Evolutionary conservation across 768 basidiomycete genomes (phyloP), one percentile per base, ranked within the genome.

Genomic region (Phlegmacium glaucopus): DNA sequence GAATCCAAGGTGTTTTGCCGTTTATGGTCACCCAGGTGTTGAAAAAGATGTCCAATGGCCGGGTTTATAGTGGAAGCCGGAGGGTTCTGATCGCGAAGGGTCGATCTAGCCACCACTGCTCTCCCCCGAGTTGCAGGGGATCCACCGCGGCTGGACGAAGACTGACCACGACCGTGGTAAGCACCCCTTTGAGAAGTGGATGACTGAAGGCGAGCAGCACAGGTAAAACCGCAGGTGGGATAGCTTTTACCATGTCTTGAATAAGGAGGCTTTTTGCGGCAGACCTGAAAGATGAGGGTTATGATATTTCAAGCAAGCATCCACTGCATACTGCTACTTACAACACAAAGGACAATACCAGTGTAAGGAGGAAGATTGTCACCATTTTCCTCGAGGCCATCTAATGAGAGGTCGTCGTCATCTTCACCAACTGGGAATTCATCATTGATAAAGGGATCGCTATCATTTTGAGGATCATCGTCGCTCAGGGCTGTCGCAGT

Each of bases 151-250:
- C 32, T 11, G 32, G 32, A 10, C 4, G 10, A 34, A 34, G 32
- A n/a, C 32, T 11, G 10, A 34, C 32, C 32, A 34, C n/a, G 32
- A n/a, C 32, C 32, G 22, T 22, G 22, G 32, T n/a, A 10, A 34
- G 32, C n/a, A 34, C n/a, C n/a, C n/a, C 32, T n/a, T n/a, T 34
- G 32, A 34, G 10, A 34, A 10, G 32, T 2, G 32, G 32, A 11
- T 34, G 32, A 10, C 32, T 34, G 46, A 17, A 48, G 32, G 17
- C 11, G 22, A 2, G 22, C 25, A 17, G 56, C 56, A 39, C 59
- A 60, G 13, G 47, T 53, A 30, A 58, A 44, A 13, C 61, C 61
- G 22, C 61, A 62, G 11, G 61, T 62, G 9, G 57, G 56, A 32
- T 56, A 62, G 4, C 46, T 55, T 44, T 53, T 58, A 6, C 53